Percentiles rank a stretch among this genome's conserved stretches.
Conservation (phyloP, 208 protist genomes). For the Lotmaria passim region DNA sequence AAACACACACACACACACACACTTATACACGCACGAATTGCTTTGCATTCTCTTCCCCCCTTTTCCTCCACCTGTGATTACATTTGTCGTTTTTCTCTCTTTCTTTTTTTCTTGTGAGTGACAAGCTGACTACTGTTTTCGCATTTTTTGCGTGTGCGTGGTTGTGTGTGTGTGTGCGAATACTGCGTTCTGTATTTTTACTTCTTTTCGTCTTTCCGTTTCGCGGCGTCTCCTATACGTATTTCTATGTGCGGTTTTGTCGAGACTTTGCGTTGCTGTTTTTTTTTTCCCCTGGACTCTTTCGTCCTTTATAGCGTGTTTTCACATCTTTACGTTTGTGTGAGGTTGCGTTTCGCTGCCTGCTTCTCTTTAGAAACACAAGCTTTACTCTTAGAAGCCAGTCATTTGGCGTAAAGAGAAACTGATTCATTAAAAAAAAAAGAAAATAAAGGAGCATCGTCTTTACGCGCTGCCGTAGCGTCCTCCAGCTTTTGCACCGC, state of each 20-base stretch:
- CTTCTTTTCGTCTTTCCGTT: neutral
- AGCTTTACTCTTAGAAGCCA: too few relatives aligned
- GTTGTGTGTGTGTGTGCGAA: neutral
- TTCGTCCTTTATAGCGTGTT: neutral
- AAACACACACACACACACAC: conserved; percentile 1
- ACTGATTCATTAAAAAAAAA: neutral
- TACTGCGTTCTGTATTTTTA: conserved; percentile 17
- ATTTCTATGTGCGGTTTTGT: neutral
- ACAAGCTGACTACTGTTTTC: too few relatives aligned
- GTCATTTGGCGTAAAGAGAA: too few relatives aligned
- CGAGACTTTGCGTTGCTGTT: neutral
- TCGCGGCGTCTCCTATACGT: neutral
- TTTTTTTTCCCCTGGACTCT: neutral
- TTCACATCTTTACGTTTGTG: too few relatives aligned
- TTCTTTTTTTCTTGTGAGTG: neutral
- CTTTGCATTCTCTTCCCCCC: neutral
- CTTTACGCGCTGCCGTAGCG: too few relatives aligned
- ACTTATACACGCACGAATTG: neutral
- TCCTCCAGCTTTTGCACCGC: too few relatives aligned
- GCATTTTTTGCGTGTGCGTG: conserved; percentile 2
- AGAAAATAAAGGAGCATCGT: too few relatives aligned
- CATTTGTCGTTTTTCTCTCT: neutral
- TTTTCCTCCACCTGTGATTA: neutral
- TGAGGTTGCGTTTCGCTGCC: too few relatives aligned
- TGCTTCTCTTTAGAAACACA: too few relatives aligned